Conservation (phyloP, 371 early-diverging fungal species). For the Sporodiniella umbellata region DNA sequence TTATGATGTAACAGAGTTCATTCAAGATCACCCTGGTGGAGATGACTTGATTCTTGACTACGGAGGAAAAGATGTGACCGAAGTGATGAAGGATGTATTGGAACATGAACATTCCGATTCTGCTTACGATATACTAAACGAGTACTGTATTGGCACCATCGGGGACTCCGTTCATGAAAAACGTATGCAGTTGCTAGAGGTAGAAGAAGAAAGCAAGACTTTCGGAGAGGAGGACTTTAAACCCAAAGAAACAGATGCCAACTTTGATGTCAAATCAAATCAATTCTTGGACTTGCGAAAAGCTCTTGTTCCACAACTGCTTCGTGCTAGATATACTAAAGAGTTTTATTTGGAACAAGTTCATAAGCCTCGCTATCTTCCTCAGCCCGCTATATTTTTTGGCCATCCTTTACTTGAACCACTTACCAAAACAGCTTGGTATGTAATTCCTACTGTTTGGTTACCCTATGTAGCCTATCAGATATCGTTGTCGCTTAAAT, state of each 20-base stretch:
- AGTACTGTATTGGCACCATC: slow-evolving; percentile 73
- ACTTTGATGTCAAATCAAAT: slow-evolving; percentile 47
- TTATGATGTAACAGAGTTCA: slow-evolving; percentile 85
- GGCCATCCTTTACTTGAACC: slow-evolving; percentile 71
- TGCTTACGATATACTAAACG: slow-evolving; percentile 81
- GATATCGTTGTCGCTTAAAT: slow-evolving; percentile 18
- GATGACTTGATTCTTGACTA: slow-evolving; percentile 72
- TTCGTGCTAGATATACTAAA: slow-evolving; percentile 67
- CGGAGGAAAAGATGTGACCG: slow-evolving; percentile 68
- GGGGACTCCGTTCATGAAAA: slow-evolving; percentile 20
- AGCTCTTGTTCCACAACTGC: slow-evolving; percentile 83
- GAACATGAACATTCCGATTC: slow-evolving; percentile 83
- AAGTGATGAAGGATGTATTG: slow-evolving; percentile 68
- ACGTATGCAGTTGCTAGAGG: slow-evolving; percentile 25
- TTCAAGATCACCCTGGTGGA: slow-evolving; percentile 80
- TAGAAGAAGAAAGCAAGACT: slow-evolving; percentile 38
- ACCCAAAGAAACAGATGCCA: slow-evolving; percentile 42
- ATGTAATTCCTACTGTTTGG: slow-evolving; percentile 83
- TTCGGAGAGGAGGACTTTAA: slow-evolving; percentile 39
- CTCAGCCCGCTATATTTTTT: slow-evolving; percentile 80
- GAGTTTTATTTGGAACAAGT: slow-evolving; percentile 85
- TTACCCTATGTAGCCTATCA: slow-evolving; percentile 59
- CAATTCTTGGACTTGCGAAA: slow-evolving; percentile 77
- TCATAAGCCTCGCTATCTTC: slow-evolving; percentile 84
- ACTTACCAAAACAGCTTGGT: slow-evolving; percentile 89